Conservation (phyloP, 345 rosid genomes). For the Eutrema japonicum region DNA sequence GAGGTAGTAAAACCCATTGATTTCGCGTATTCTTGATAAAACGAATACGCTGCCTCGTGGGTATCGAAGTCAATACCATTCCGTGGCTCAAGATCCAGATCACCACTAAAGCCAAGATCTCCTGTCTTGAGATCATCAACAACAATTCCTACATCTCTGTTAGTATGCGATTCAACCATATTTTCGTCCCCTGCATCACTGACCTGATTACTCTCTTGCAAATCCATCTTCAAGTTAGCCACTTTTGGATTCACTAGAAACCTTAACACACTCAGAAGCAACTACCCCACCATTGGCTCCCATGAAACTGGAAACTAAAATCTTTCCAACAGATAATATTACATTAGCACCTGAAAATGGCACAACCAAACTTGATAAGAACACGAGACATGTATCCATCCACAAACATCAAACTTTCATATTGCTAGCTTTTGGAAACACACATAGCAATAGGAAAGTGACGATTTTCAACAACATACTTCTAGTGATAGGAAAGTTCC, state of each 20-base stretch:
- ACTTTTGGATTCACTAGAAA: conserved; percentile 57
- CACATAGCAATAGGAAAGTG: conserved; percentile 5
- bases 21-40: conserved; percentile 71
- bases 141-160: conserved; percentile 38
- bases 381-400: background rate
- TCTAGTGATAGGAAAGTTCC: background rate
- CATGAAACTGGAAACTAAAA: conserved; percentile 27
- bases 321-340: conserved; percentile 19
- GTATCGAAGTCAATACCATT: conserved; percentile 70
- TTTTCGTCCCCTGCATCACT: conserved; percentile 43
- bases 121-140: conserved; percentile 41
- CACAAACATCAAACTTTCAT: background rate
- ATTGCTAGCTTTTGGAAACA: background rate
- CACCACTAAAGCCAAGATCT: conserved; percentile 43
- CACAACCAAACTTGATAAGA: conserved; percentile 32
- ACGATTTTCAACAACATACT: conserved; percentile 10
- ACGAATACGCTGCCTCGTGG: conserved; percentile 61
- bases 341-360: conserved; percentile 33
- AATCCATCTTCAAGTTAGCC: conserved; percentile 48
- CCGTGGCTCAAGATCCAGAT: conserved; percentile 48
- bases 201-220: conserved; percentile 48
- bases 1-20: conserved; percentile 74
- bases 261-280: conserved; percentile 29
- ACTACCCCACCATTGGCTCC: conserved; percentile 27
- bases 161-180: conserved; percentile 38